These are phyloP conservation scores for Sarocladium kiliense DNA, from an alignment of 2,329 filamentous ascomycete genomes.

Conservation along the genomic window DNA sequence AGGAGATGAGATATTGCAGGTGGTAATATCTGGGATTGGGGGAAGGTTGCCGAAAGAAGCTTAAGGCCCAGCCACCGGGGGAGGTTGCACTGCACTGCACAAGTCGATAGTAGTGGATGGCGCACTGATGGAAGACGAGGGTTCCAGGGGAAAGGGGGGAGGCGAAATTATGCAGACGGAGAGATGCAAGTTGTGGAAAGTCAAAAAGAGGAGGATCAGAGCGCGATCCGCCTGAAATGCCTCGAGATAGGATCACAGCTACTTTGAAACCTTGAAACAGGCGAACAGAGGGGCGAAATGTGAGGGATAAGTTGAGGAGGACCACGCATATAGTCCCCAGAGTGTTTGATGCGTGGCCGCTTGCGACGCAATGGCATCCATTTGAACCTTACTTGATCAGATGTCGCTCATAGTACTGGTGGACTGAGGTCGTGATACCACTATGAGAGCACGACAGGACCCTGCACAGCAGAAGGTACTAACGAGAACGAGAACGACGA, in stretches of 20 bases:
- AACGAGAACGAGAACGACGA: not conserved
- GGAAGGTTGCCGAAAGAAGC: slow-evolving; percentile 5
- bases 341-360: not conserved
- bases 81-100: not conserved
- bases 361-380: not conserved
- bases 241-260: not conserved
- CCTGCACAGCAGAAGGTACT: not conserved
- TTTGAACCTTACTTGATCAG: too few relatives aligned
- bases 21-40: slow-evolving; percentile 9
- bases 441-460: not conserved
- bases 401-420: too few relatives aligned
- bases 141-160: not conserved
- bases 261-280: not conserved
- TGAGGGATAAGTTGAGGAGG: not conserved
- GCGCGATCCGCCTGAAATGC: too few relatives aligned
- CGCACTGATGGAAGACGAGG: not conserved
- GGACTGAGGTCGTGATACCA: not conserved
- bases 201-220: not conserved
- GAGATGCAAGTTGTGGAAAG: not conserved
- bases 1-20: slow-evolving; percentile 8
- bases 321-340: too few relatives aligned
- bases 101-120: not conserved
- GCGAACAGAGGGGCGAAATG: not conserved
- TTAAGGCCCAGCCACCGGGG: slow-evolving; percentile 7
- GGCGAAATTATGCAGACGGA: not conserved